phyloP scores from a whole-genome alignment of 352 stramenopile genomes.

The Pythium biforme region DNA sequence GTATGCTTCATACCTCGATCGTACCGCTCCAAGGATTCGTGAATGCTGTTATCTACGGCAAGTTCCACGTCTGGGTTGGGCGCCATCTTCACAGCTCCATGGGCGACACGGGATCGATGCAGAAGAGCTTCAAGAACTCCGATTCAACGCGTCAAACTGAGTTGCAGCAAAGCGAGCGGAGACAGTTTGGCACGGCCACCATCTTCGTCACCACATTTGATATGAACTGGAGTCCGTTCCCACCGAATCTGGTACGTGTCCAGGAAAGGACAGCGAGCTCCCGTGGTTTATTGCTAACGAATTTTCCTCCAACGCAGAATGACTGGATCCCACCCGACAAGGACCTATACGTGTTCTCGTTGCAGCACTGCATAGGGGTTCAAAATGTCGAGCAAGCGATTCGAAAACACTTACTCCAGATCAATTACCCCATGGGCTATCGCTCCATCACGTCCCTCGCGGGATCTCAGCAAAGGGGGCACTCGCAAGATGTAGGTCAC shows the following conservation, averaged over 20 bases:
- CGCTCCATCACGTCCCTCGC: slow-evolving; percentile 79
- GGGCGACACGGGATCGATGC: slow-evolving; percentile 2
- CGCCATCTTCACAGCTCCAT: slow-evolving; percentile 41
- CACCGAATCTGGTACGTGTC: slow-evolving; percentile 49
- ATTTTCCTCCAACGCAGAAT: slow-evolving; percentile 25
- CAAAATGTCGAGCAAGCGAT: slow-evolving; percentile 67
- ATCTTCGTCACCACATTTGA: slow-evolving; percentile 86
- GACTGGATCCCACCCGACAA: slow-evolving; percentile 76
- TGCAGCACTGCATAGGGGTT: slow-evolving; percentile 72
- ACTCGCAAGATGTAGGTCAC: slow-evolving; percentile 63
- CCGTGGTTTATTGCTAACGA: neutral
- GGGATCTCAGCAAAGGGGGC: slow-evolving; percentile 50
- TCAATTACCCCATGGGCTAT: slow-evolving; percentile 80
- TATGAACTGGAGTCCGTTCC: slow-evolving; percentile 73
- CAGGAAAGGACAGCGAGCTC: neutral
- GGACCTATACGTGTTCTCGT: slow-evolving; percentile 82
- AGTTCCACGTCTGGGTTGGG: slow-evolving; percentile 80
- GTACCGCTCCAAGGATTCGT: slow-evolving; percentile 83
- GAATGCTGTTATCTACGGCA: slow-evolving; percentile 85
- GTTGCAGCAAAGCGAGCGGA: slow-evolving; percentile 44
- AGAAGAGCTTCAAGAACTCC: slow-evolving; percentile 22
- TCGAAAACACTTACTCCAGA: slow-evolving; percentile 62
- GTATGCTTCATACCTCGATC: slow-evolving; percentile 73
- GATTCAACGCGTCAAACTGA: slow-evolving; percentile 40
- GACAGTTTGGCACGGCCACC: slow-evolving; percentile 64